These are phyloP conservation scores for Coemansia sp. DNA, from an alignment of 192 early-diverging fungal genomes.

Conservation along the genomic window DNA sequence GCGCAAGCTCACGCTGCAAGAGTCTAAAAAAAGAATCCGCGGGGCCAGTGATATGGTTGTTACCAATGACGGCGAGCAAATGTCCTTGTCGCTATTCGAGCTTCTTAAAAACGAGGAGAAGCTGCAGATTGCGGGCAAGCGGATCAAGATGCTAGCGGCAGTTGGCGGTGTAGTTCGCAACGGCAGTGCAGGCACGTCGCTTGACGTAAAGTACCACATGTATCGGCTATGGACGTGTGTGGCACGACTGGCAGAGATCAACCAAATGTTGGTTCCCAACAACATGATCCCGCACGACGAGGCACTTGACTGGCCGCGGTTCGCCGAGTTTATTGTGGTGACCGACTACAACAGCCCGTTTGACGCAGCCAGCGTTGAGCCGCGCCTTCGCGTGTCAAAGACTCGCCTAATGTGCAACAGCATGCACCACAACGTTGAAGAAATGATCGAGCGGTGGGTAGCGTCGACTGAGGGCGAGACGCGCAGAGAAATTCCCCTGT, in stretches of 20 bases:
- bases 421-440: constrained; percentile 4
- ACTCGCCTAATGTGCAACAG: constrained; percentile 11
- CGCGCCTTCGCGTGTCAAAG: constrained; percentile 31
- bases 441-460: constrained; percentile 27
- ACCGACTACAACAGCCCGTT: constrained; percentile 24
- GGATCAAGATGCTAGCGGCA: constrained; percentile 39
- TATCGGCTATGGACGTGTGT: constrained; percentile 53
- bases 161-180: constrained; percentile 38
- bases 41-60: constrained; percentile 11
- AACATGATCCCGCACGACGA: neutral
- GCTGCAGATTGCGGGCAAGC: constrained; percentile 37
- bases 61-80: constrained; percentile 20
- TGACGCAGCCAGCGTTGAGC: constrained; percentile 30
- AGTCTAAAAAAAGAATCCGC: neutral
- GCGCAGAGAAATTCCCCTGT: constrained; percentile 30
- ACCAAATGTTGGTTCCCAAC: constrained; percentile 6
- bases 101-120: constrained; percentile 44
- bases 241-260: constrained; percentile 11
- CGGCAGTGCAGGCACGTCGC: neutral
- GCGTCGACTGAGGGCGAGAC: constrained; percentile 28
- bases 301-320: neutral
- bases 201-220: constrained; percentile 43
- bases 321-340: constrained; percentile 49
- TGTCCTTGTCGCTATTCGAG: constrained; percentile 36
- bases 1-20: constrained; percentile 14